These are phyloP conservation scores for Melaleuca quinquenervia DNA, from an alignment of 345 rosid species.

Conservation along the genomic window DNA sequence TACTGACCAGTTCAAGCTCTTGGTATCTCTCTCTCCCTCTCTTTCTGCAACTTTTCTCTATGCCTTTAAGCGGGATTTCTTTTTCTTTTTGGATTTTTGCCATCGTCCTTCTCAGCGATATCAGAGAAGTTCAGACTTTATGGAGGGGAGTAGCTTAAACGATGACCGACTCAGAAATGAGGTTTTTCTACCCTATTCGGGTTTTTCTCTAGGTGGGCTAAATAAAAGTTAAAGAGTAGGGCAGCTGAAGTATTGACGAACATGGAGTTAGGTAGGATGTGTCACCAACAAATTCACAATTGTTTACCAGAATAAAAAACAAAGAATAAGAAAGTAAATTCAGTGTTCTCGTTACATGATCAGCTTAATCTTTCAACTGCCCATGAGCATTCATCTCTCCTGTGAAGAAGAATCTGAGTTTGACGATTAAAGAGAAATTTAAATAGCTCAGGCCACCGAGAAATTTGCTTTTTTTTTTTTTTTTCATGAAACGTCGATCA, in stretches of 20 bases:
- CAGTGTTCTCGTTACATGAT: background rate
- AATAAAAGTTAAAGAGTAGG: background rate
- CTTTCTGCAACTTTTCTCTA: background rate
- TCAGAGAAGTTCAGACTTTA: background rate
- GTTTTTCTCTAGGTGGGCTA: background rate
- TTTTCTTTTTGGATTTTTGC: background rate
- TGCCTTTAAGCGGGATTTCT: background rate
- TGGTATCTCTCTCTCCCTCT: constrained; percentile 16
- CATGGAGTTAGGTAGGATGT: background rate
- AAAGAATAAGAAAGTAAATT: background rate
- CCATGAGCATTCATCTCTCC: background rate
- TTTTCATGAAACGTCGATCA: no score
- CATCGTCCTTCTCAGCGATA: background rate
- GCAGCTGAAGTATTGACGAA: background rate
- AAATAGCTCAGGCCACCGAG: background rate
- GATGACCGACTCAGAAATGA: background rate
- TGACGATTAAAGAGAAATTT: background rate
- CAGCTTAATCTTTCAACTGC: background rate
- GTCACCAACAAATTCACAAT: background rate
- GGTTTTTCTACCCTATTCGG: background rate
- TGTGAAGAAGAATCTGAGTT: background rate
- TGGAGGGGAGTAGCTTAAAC: background rate
- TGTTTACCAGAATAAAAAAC: background rate
- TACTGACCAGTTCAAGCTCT: constrained; percentile 51
- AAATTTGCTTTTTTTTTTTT: background rate